phyloP scores from a whole-genome alignment of 352 stramenopile genomes.

The Blastocystis sp. region DNA sequence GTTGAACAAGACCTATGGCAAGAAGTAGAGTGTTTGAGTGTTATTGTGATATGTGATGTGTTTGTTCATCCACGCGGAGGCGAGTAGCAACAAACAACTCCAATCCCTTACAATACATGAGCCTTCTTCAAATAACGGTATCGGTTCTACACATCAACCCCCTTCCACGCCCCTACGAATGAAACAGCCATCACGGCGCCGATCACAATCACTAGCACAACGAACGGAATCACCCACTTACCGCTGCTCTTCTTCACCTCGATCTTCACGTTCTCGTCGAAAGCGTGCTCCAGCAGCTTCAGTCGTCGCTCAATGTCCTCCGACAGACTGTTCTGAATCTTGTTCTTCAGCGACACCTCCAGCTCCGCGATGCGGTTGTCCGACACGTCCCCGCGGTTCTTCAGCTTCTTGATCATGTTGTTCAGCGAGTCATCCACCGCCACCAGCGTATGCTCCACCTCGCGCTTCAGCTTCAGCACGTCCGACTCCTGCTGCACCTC shows the following conservation, averaged over 20 bases:
- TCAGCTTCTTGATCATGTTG: constrained; percentile 84
- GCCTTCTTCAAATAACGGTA: constrained; percentile 70
- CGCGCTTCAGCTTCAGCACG: constrained; percentile 76
- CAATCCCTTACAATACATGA: constrained; percentile 59
- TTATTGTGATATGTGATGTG: constrained; percentile 13
- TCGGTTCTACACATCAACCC: constrained; percentile 48
- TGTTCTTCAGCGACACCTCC: constrained; percentile 75
- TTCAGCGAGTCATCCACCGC: constrained; percentile 85
- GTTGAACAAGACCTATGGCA: constrained; percentile 72
- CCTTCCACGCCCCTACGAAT: background rate
- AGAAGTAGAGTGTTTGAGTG: constrained; percentile 59
- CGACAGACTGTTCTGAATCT: constrained; percentile 63
- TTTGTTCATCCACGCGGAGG: background rate
- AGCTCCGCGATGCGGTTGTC: constrained; percentile 77
- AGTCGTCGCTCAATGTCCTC: constrained; percentile 52
- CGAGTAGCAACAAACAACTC: background rate
- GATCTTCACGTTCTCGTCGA: constrained; percentile 12
- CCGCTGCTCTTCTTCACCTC: constrained; percentile 67
- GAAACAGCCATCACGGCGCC: constrained; percentile 2
- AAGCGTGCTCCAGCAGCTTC: constrained; percentile 42
- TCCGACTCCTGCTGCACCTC: constrained; percentile 28
- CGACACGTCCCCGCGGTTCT: constrained; percentile 77
- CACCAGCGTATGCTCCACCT: constrained; percentile 79
- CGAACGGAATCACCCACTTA: constrained; percentile 66
- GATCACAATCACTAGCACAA: constrained; percentile 44